phyloP scores from a whole-genome alignment of 2,329 filamentous ascomycete species.

The Colletotrichum sp. region DNA sequence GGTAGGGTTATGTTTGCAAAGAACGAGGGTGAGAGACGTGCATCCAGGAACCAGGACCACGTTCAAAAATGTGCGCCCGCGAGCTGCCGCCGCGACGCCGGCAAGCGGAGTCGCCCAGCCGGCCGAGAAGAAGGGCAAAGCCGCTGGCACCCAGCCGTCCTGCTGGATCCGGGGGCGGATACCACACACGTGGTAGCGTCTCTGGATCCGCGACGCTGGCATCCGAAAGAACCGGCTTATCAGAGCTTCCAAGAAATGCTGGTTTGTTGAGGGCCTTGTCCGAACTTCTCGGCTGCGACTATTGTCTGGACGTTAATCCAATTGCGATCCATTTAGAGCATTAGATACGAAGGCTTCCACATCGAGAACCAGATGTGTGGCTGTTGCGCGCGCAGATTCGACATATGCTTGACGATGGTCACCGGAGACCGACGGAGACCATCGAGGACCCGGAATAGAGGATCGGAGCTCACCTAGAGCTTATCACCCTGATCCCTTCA shows the following conservation, averaged over 20 bases:
- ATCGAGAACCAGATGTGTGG: not conserved
- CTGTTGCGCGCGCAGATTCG: not conserved
- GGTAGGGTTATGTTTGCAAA: not conserved
- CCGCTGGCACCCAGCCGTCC: not conserved
- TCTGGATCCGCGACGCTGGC: not conserved
- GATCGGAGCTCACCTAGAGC: conserved; percentile 3
- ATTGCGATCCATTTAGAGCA: not conserved
- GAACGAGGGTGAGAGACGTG: not conserved
- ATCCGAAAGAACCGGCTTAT: not conserved
- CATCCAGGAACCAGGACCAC: not conserved
- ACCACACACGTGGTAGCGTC: conserved; percentile 2
- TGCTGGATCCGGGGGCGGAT: conserved; percentile 14
- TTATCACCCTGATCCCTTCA: conserved; percentile 4
- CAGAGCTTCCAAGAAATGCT: not conserved
- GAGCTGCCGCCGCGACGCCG: not conserved
- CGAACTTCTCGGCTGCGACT: not conserved
- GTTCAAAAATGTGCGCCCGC: not conserved
- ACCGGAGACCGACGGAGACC: not conserved
- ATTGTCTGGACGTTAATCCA: not conserved
- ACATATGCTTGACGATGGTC: not conserved
- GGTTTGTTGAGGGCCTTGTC: not conserved
- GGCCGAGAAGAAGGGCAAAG: not conserved
- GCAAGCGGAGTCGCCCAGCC: conserved; percentile 6
- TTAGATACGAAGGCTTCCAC: not conserved
- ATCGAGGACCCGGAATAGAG: not conserved